phyloP scores from a whole-genome alignment of 2,329 filamentous ascomycete genomes.

The Penicillium sclerotiorum region DNA sequence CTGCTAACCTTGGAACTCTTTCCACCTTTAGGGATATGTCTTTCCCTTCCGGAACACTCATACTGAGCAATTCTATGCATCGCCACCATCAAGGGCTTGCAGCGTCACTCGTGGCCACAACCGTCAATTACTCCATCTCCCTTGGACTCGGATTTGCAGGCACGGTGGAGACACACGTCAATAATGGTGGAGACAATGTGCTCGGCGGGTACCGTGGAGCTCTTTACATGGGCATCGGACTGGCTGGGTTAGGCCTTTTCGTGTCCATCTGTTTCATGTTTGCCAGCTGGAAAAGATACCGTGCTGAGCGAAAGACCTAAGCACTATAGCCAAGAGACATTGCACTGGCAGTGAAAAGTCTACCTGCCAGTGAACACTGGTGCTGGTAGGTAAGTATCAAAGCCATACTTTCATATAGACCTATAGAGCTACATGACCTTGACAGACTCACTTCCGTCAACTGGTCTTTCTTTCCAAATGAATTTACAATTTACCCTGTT shows the following conservation, averaged over 20 bases:
- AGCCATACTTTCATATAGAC: no score
- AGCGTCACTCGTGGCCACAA: conserved; percentile 62
- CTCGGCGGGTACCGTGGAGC: conserved; percentile 45
- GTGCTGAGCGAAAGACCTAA: background rate
- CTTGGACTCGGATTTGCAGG: conserved; percentile 68
- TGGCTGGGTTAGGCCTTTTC: conserved; percentile 28
- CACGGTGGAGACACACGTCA: conserved; percentile 59
- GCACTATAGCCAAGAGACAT: no score
- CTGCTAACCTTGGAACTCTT: background rate
- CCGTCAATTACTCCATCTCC: conserved; percentile 70
- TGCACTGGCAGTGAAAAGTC: no score
- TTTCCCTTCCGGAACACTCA: conserved; percentile 64
- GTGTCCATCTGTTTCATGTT: background rate
- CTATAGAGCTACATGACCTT: no score
- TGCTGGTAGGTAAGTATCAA: no score
- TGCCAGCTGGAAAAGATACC: background rate
- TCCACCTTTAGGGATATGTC: conserved; percentile 56
- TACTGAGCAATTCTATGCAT: conserved; percentile 58
- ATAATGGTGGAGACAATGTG: conserved; percentile 39
- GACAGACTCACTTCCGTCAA: no score
- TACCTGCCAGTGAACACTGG: no score
- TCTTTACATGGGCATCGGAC: conserved; percentile 44
- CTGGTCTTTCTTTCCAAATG: no score
- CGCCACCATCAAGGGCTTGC: conserved; percentile 55
- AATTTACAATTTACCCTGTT: no score